These are phyloP conservation scores for Bruguiera hainesii DNA, from an alignment of 441 rosid genomes.

Conservation along the genomic window DNA sequence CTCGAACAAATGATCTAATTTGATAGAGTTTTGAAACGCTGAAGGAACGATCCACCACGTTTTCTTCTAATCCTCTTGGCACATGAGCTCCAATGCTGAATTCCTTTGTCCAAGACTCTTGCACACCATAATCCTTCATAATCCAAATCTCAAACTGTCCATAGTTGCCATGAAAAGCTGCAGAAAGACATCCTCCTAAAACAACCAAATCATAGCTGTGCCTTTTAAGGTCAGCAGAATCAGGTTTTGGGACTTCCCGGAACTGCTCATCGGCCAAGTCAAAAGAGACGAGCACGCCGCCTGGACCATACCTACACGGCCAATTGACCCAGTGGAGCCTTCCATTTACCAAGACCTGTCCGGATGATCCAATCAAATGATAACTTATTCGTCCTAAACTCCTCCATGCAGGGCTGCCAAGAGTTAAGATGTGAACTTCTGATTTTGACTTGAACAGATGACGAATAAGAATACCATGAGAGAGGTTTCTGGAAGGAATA, in stretches of 20 bases:
- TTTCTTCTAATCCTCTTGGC: constrained; percentile 11
- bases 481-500: not conserved
- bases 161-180: not conserved
- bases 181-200: constrained; percentile 28
- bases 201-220: not conserved
- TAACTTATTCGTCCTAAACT: constrained; percentile 10
- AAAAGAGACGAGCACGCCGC: constrained; percentile 18
- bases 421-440: constrained; percentile 21
- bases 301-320: not conserved
- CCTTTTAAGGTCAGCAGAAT: not conserved
- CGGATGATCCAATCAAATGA: not conserved
- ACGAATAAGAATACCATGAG: not conserved
- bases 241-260: constrained; percentile 19
- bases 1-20: not conserved
- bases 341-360: constrained; percentile 23
- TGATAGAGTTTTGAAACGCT: constrained; percentile 1
- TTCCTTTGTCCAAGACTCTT: constrained; percentile 32
- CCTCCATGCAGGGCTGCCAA: constrained; percentile 8
- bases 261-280: constrained; percentile 29
- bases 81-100: constrained; percentile 1
- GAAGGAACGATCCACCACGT: not conserved
- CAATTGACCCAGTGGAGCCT: constrained; percentile 31
- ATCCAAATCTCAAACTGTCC: constrained; percentile 25
- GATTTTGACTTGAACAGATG: not conserved
- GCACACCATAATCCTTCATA: constrained; percentile 31